These are phyloP conservation scores for Thraustochytrium striatum DNA, from an alignment of 352 stramenopile species.

Conservation along the genomic window DNA sequence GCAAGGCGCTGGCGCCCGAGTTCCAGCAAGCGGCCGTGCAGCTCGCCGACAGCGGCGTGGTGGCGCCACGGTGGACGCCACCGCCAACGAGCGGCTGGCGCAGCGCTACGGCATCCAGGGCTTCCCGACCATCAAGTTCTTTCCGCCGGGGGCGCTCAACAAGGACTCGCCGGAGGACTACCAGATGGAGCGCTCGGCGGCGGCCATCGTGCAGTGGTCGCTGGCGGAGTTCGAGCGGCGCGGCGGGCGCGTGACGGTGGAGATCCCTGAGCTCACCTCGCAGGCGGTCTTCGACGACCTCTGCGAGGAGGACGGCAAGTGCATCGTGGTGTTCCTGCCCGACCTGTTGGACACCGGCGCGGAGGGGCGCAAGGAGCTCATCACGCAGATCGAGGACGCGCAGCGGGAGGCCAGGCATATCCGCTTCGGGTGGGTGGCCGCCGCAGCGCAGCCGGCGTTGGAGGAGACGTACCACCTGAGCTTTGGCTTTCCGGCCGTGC, in stretches of 20 bases:
- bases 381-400: constrained; percentile 74
- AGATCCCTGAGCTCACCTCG: constrained; percentile 71
- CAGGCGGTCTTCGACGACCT: constrained; percentile 66
- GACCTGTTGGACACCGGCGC: constrained; percentile 78
- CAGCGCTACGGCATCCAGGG: constrained; percentile 76
- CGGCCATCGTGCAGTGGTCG: constrained; percentile 70
- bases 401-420: constrained; percentile 77
- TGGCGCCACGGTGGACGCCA: constrained; percentile 67
- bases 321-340: constrained; percentile 81
- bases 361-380: constrained; percentile 69
- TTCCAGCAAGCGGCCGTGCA: constrained; percentile 81
- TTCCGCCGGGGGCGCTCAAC: constrained; percentile 55
- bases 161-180: constrained; percentile 69
- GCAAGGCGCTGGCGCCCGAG: constrained; percentile 82
- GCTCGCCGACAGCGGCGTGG: constrained; percentile 73
- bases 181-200: constrained; percentile 73
- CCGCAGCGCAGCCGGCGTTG: constrained; percentile 71
- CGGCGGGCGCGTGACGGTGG: constrained; percentile 59
- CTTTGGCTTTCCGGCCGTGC: constrained; percentile 80
- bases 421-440: constrained; percentile 82
- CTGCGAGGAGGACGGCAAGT: constrained; percentile 68
- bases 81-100: constrained; percentile 67
- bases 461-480: constrained; percentile 78
- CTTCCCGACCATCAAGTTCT: constrained; percentile 88
- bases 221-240: constrained; percentile 68